These are phyloP conservation scores for Veloporphyrellus conicus DNA, from an alignment of 1,284 basidiomycete genomes.

Conservation along the genomic window DNA sequence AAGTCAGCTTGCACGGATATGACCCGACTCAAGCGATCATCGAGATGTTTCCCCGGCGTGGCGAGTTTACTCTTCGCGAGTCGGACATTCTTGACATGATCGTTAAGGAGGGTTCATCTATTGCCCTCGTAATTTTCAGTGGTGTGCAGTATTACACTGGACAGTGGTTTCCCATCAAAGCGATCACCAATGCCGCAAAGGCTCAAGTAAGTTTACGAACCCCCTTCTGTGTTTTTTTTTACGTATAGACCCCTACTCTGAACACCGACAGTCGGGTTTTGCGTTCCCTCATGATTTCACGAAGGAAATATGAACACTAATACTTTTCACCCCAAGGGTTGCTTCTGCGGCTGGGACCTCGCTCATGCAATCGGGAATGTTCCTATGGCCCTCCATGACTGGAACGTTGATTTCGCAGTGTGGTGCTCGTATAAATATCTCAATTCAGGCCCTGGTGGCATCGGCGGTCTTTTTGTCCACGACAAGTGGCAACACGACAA, in stretches of 20 bases:
- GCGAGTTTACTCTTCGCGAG: conserved; percentile 84
- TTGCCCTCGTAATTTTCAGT: conserved; percentile 86
- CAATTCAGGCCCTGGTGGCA: conserved; percentile 92
- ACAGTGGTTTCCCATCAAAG: conserved; percentile 87
- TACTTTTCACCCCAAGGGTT: conserved; percentile 55
- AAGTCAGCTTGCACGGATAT: conserved; percentile 77
- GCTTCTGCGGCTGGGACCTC: conserved; percentile 92
- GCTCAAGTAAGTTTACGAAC: conserved; percentile 52
- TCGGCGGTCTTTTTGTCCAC: conserved; percentile 90
- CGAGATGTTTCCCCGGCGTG: conserved; percentile 73
- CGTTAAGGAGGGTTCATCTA: conserved; percentile 65
- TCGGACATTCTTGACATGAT: conserved; percentile 85
- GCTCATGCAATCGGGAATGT: conserved; percentile 97
- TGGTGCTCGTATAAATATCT: conserved; percentile 99
- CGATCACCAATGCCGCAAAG: conserved; percentile 81
- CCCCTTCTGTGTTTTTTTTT: conserved; percentile 20
- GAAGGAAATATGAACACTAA: conserved; percentile 15
- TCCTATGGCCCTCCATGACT: conserved; percentile 83
- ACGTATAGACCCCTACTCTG: conserved; percentile 23
- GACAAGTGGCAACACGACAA: conserved; percentile 68
- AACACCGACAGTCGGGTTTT: conserved; percentile 4
- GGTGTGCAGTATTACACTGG: conserved; percentile 97
- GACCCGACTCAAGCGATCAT: conserved; percentile 73
- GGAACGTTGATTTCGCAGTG: conserved; percentile 94
- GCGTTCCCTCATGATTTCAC: conserved; percentile 8